phyloP scores from a whole-genome alignment of 1,284 basidiomycete genomes.

The Moniliophthora roreri region DNA sequence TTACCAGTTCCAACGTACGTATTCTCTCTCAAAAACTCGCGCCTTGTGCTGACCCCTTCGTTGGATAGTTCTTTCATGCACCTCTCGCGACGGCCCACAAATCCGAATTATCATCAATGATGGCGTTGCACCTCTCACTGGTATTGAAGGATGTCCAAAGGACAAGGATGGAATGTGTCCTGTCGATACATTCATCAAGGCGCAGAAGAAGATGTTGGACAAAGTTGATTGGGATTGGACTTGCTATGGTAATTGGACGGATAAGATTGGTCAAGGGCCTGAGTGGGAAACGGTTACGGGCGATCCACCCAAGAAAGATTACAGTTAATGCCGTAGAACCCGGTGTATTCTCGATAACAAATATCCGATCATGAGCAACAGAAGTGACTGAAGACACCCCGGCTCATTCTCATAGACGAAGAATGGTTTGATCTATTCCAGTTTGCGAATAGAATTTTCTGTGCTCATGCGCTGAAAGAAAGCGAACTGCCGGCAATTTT shows the following conservation, averaged over 20 bases:
- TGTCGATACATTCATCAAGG: slow-evolving; percentile 70
- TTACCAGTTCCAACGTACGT: slow-evolving; percentile 71
- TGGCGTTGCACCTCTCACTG: slow-evolving; percentile 80
- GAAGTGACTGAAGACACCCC: too few species aligned
- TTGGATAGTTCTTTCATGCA: slow-evolving; percentile 55
- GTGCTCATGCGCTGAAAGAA: too few species aligned
- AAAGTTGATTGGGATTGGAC: slow-evolving; percentile 77
- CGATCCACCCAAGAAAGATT: slow-evolving; percentile 24
- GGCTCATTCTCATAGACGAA: too few species aligned
- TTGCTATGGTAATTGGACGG: slow-evolving; percentile 72
- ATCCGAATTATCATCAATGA: slow-evolving; percentile 87
- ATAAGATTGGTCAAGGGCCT: slow-evolving; percentile 44
- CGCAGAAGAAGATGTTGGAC: slow-evolving; percentile 64
- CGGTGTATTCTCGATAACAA: too few species aligned
- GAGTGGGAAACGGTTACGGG: slow-evolving; percentile 63
- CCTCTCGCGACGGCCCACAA: slow-evolving; percentile 51
- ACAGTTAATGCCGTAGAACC: too few species aligned
- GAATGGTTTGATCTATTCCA: too few species aligned
- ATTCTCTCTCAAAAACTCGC: background rate
- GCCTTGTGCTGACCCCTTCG: too few species aligned
- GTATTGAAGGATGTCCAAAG: slow-evolving; percentile 70
- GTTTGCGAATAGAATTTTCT: too few species aligned
- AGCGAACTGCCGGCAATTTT: too few species aligned
- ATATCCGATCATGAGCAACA: too few species aligned
- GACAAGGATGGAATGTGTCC: slow-evolving; percentile 81